Percentiles rank a stretch among this genome's conserved stretches.
phyloP scores from a whole-genome alignment of 768 basidiomycete species.

The Amanita brunnescens region DNA sequence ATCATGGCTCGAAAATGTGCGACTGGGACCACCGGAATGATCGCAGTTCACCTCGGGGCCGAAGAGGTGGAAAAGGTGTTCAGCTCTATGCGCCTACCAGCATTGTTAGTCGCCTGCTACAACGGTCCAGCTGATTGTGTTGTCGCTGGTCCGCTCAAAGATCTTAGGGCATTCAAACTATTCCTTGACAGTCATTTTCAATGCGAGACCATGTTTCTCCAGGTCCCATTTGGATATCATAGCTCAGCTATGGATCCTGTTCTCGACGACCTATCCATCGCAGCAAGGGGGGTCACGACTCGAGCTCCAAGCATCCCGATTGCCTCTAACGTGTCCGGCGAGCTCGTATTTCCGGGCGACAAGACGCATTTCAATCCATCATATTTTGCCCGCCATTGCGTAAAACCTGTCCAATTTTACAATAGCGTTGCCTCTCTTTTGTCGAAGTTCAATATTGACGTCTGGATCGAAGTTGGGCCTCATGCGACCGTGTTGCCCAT shows the following conservation, averaged over 20 bases:
- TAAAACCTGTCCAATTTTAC: conserved; percentile 47
- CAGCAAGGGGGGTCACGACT: conserved; percentile 30
- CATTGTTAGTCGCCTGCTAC: conserved; percentile 47
- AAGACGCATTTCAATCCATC: conserved; percentile 32
- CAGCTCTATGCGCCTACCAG: conserved; percentile 23
- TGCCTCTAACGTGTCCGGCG: conserved; percentile 53
- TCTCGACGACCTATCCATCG: conserved; percentile 34
- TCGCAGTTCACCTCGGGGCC: conserved; percentile 38
- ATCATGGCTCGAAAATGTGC: conserved; percentile 45
- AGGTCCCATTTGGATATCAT: conserved; percentile 59
- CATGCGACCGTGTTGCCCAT: conserved; percentile 50
- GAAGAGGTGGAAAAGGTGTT: conserved; percentile 27
- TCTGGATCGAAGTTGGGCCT: conserved; percentile 64
- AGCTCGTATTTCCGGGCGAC: conserved; percentile 45
- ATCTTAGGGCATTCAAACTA: conserved; percentile 32
- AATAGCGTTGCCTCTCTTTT: conserved; percentile 38
- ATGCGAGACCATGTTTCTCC: conserved; percentile 35
- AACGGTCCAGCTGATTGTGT: conserved; percentile 53
- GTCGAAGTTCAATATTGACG: conserved; percentile 21
- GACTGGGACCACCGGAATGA: conserved; percentile 45
- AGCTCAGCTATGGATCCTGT: conserved; percentile 55
- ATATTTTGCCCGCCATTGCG: conserved; percentile 55
- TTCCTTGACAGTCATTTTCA: conserved; percentile 26
- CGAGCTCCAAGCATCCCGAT: conserved; percentile 47
- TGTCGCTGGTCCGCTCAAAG: conserved; percentile 43